phyloP scores from a whole-genome alignment of 75 land plant species.

The Selaginella moellendorffii region DNA sequence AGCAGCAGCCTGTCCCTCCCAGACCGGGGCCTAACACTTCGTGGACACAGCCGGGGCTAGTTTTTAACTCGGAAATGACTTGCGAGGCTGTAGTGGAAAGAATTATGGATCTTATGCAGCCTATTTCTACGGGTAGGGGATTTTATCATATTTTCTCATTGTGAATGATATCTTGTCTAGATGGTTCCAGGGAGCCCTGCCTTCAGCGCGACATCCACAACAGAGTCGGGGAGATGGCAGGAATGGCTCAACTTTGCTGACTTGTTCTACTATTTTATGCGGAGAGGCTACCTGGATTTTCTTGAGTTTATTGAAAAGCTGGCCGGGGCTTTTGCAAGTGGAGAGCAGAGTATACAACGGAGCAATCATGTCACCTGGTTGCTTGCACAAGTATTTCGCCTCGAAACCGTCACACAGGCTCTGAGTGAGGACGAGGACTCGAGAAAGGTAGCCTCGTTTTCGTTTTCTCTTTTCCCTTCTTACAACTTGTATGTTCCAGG shows the following conservation, averaged over 20 bases:
- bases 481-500: constrained; percentile 42
- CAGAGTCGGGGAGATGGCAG: constrained; percentile 75
- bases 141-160: neutral
- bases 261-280: constrained; percentile 78
- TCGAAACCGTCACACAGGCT: constrained; percentile 68
- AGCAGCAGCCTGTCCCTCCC: constrained; percentile 24
- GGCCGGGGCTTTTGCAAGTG: constrained; percentile 38
- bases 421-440: constrained; percentile 51
- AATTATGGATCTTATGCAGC: constrained; percentile 70
- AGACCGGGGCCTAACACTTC: constrained; percentile 11
- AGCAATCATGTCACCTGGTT: constrained; percentile 98
- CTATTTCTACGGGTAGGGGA: constrained; percentile 51
- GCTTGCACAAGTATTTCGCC: constrained; percentile 77
- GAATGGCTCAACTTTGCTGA: constrained; percentile 93
- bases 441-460: constrained; percentile 41
- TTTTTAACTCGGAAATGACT: constrained; percentile 89
- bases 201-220: constrained; percentile 13
- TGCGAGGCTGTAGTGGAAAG: constrained; percentile 88
- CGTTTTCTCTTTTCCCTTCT: too few species aligned
- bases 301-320: constrained; percentile 90
- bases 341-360: constrained; percentile 42
- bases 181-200: constrained; percentile 12
- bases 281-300: constrained; percentile 87
- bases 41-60: constrained; percentile 44
- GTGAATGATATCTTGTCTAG: neutral